Evolutionary conservation across 2,329 filamentous ascomycete species (phyloP).

Genomic region (Curvularia spicifera): DNA sequence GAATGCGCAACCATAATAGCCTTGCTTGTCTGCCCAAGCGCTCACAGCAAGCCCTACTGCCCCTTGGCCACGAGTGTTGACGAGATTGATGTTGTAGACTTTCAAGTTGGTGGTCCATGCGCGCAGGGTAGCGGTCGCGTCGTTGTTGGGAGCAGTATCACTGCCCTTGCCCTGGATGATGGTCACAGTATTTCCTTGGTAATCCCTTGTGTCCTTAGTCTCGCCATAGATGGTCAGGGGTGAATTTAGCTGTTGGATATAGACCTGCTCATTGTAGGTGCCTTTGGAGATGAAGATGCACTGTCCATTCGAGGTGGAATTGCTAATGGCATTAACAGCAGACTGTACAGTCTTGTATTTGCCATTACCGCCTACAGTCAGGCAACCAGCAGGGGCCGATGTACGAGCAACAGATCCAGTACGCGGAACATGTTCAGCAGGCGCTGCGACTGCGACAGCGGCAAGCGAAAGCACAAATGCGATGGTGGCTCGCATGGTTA

Average conservation of each 20-base stretch:
- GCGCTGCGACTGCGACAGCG: slow-evolving; percentile 31
- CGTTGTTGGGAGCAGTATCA: slow-evolving; percentile 58
- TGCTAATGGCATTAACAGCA: slow-evolving; percentile 66
- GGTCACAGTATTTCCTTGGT: slow-evolving; percentile 64
- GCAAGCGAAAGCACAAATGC: slow-evolving; percentile 31
- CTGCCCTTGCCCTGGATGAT: slow-evolving; percentile 58
- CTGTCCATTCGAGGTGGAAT: slow-evolving; percentile 56
- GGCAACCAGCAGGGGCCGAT: slow-evolving; percentile 58
- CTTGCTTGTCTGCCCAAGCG: slow-evolving; percentile 59
- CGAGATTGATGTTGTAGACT: slow-evolving; percentile 68
- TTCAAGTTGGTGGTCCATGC: slow-evolving; percentile 59
- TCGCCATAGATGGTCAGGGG: slow-evolving; percentile 65
- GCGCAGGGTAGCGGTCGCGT: slow-evolving; percentile 60
- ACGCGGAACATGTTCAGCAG: slow-evolving; percentile 25
- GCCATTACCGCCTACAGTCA: slow-evolving; percentile 55
- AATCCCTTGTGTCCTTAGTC: slow-evolving; percentile 59
- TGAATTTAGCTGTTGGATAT: slow-evolving; percentile 57
- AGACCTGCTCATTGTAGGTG: slow-evolving; percentile 67
- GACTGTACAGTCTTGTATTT: slow-evolving; percentile 60
- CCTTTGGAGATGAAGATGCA: slow-evolving; percentile 69
- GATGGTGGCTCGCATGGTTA: slow-evolving; percentile 27
- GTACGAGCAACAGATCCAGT: slow-evolving; percentile 46
- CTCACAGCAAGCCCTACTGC: slow-evolving; percentile 62
- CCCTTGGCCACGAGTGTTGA: slow-evolving; percentile 54
- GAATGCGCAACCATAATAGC: slow-evolving; percentile 64